Base-by-base conservation (phyloP, 495 filamentous ascomycete genomes). In the Pyronema omphalodes region DNA sequence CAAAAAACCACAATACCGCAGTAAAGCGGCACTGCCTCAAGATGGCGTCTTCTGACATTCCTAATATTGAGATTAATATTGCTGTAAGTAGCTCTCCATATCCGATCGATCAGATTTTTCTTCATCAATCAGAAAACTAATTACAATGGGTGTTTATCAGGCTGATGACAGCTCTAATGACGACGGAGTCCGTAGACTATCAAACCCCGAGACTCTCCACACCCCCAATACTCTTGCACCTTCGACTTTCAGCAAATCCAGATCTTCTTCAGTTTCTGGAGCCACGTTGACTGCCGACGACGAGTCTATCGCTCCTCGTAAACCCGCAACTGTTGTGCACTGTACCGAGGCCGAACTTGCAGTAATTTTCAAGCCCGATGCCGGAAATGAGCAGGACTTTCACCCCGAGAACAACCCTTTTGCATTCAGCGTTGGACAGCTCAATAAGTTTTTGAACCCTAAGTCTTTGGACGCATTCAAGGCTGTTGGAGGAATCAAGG, bases 361-460 rank as follows among this genome's bases (percentile, higher is more conserved):
- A 40, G 60, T 55, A 9, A 73, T 81, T 0, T 68, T 89, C 48
- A 75, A 70, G 6, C 80, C 85, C 0, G 82, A 88, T 65, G 74
- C 74, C 48, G 77, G 76, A 7, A 74, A 72, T 54, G 78, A 82
- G 54, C 67, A 67, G 8, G 80, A 83, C 59, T 86, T 84, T 64
- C 57, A 74, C 14, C 75, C 83, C 3, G 66, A 73, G 11, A 68
- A 84, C 54, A 86, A 82, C 58, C 76, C 76, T 3, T 88, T 86
- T 59, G 81, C 80, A 37, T 86, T 78, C 58, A 78, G 73, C 8
- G 76, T 81, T 0, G 83, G 83, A 7, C 75, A 83, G 62, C 68
- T 88, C 44, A 80, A 79, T 61, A 88, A 86, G 60, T 74, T 84
- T 69, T 71, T 83, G 36, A 80, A 84, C 57, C 83, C 83, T 8